phyloP scores from a whole-genome alignment of 768 basidiomycete species.

The Chalciporus chontae region DNA sequence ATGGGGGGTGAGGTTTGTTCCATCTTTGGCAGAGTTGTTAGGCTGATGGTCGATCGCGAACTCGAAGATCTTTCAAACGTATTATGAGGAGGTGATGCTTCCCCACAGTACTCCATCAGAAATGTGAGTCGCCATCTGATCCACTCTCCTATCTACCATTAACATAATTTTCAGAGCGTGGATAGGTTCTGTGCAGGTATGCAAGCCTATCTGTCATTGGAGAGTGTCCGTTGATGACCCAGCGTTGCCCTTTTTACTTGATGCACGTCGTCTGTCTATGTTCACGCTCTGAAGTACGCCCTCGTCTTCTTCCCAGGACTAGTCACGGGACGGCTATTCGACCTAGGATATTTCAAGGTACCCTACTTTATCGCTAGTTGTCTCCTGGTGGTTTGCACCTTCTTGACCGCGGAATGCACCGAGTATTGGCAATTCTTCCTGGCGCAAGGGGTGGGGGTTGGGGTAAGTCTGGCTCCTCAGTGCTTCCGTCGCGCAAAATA shows the following conservation, averaged over 20 bases:
- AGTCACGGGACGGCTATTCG: constrained; percentile 65
- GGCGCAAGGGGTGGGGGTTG: constrained; percentile 66
- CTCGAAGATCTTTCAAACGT: constrained; percentile 64
- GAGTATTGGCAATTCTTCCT: constrained; percentile 77
- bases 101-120: constrained; percentile 49
- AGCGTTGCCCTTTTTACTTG: background rate
- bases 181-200: constrained; percentile 76
- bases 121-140: constrained; percentile 44
- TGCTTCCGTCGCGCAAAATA: background rate
- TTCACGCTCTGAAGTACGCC: constrained; percentile 45
- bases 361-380: constrained; percentile 47
- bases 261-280: background rate
- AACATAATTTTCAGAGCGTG: constrained; percentile 52
- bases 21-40: background rate
- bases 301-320: constrained; percentile 62
- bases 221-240: background rate
- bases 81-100: constrained; percentile 58
- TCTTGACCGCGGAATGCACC: constrained; percentile 69
- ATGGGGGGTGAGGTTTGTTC: constrained; percentile 58
- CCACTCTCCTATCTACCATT: background rate
- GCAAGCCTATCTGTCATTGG: background rate
- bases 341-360: constrained; percentile 61
- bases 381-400: constrained; percentile 50
- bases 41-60: background rate
- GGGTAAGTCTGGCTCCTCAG: constrained; percentile 40